Percentiles rank a stretch among this genome's conserved stretches.
Conservation (phyloP, 179 eudicot genomes). For the Silene coronaria region DNA sequence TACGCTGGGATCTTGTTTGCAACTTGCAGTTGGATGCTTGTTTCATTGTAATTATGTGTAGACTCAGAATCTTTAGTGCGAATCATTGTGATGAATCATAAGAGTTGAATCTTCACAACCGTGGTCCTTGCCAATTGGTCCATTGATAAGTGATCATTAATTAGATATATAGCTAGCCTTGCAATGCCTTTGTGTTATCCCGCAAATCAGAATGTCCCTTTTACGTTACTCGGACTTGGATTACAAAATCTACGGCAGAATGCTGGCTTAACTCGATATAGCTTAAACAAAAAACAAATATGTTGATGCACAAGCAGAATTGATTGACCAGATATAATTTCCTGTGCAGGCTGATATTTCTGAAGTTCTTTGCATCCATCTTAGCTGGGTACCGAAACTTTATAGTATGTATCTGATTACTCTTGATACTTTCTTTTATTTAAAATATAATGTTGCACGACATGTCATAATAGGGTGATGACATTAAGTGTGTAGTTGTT, state of each 20-base stretch:
- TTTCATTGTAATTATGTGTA: neutral
- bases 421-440: constrained; percentile 2
- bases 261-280: neutral
- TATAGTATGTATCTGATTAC: constrained; percentile 48
- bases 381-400: constrained; percentile 93
- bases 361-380: constrained; percentile 88
- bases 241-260: neutral
- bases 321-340: constrained; percentile 8
- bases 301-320: neutral
- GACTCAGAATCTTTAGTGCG: neutral
- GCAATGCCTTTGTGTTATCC: neutral
- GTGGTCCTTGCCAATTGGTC: neutral
- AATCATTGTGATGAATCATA: neutral
- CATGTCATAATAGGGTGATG: neutral
- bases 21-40: neutral
- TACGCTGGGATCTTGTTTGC: neutral
- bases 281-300: constrained; percentile 1
- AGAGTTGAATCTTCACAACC: neutral
- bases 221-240: neutral
- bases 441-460: neutral
- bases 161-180: neutral
- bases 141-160: neutral
- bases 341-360: constrained; percentile 76
- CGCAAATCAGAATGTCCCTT: neutral
- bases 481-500: neutral